Conservation (phyloP, 176 grass and related monocot species). For the Calamus simplicifolius region DNA sequence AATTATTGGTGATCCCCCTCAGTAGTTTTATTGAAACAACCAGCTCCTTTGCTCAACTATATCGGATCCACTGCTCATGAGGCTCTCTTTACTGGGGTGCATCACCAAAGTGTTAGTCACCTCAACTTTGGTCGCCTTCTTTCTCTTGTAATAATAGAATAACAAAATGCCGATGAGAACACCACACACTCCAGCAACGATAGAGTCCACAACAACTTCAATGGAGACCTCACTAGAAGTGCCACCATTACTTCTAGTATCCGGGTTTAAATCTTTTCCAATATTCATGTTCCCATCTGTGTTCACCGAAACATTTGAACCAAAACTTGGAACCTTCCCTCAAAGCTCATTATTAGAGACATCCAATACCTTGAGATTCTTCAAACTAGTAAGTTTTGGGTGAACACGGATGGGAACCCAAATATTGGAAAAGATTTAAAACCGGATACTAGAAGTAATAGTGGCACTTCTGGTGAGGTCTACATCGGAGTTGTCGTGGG, state of each 20-base stretch:
- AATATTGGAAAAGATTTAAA: slow-evolving; percentile 5
- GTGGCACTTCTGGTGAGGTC: not conserved
- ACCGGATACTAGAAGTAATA: no score
- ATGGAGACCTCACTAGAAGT: not conserved
- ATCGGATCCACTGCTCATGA: slow-evolving; percentile 5
- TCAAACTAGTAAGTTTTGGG: slow-evolving; percentile 9
- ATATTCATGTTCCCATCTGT: slow-evolving; percentile 8
- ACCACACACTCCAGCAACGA: not conserved
- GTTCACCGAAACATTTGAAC: slow-evolving; percentile 1
- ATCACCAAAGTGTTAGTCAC: not conserved
- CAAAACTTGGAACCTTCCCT: slow-evolving; percentile 10
- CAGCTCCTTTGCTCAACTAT: slow-evolving; percentile 8
- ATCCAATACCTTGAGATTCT: slow-evolving; percentile 6
- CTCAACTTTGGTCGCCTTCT: not conserved
- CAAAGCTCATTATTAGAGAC: slow-evolving; percentile 14
- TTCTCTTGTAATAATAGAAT: slow-evolving; percentile 2
- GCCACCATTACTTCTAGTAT: not conserved
- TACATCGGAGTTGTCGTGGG: not conserved
- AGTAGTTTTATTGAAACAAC: slow-evolving; percentile 19
- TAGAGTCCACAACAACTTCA: not conserved
- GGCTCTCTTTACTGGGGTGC: not conserved
- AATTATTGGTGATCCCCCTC: slow-evolving; percentile 13
- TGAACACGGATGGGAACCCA: slow-evolving; percentile 3
- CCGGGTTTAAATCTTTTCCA: not conserved
- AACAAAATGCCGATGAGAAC: not conserved